These are phyloP conservation scores for Auriscalpium orientale DNA, from an alignment of 768 basidiomycete genomes.

Conservation along the genomic window DNA sequence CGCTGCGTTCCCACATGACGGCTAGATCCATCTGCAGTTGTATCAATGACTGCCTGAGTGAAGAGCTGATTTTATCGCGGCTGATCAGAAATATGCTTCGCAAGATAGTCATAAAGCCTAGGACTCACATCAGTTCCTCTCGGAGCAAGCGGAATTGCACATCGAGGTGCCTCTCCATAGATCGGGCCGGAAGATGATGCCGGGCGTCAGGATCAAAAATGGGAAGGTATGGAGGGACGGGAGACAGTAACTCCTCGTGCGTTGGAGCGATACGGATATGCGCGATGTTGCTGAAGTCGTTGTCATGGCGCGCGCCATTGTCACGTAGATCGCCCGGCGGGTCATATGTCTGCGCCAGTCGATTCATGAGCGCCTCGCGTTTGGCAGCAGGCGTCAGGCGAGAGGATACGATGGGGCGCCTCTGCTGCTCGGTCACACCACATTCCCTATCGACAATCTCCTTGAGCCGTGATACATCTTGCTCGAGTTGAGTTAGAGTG, in stretches of 20 bases:
- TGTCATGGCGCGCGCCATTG: slow-evolving; percentile 56
- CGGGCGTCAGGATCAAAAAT: slow-evolving; percentile 52
- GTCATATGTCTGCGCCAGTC: slow-evolving; percentile 35
- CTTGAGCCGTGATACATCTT: slow-evolving; percentile 24
- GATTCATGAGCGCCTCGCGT: slow-evolving; percentile 33
- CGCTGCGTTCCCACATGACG: slow-evolving; percentile 2
- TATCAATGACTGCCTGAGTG: slow-evolving; percentile 15
- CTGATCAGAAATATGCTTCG: neutral
- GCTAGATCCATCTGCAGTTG: slow-evolving; percentile 13
- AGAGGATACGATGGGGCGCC: neutral
- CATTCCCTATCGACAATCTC: slow-evolving; percentile 48
- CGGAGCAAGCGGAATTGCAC: slow-evolving; percentile 69
- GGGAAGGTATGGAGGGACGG: slow-evolving; percentile 49
- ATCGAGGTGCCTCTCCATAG: slow-evolving; percentile 63
- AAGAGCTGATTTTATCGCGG: slow-evolving; percentile 1
- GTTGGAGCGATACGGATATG: slow-evolving; percentile 68
- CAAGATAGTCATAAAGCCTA: neutral
- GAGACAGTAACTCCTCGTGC: slow-evolving; percentile 50
- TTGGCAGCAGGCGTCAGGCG: slow-evolving; percentile 12
- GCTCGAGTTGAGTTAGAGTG: slow-evolving; percentile 27
- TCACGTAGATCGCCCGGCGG: slow-evolving; percentile 45
- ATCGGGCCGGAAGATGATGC: slow-evolving; percentile 47
- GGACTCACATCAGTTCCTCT: slow-evolving; percentile 58
- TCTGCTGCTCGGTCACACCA: slow-evolving; percentile 22
- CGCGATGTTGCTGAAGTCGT: slow-evolving; percentile 48